A percentile compares a stretch with the other conserved stretches of the same genome.
These are phyloP conservation scores for Hygrophorus russula DNA, from an alignment of 768 basidiomycete species.

Conservation along the genomic window DNA sequence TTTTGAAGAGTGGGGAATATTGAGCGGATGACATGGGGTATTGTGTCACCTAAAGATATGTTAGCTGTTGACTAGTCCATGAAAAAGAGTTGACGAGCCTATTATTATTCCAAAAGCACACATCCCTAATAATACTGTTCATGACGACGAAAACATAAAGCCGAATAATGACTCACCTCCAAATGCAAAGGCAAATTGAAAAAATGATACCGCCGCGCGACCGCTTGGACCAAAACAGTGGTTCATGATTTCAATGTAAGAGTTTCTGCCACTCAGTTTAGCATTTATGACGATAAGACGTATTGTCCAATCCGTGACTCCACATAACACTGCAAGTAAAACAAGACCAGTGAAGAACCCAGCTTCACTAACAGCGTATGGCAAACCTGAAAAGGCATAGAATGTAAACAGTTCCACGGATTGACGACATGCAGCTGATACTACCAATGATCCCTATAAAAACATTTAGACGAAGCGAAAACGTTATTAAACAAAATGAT, in stretches of 20 bases:
- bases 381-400: slow-evolving; percentile 47
- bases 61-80: background rate
- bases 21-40: slow-evolving; percentile 86
- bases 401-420: slow-evolving; percentile 4
- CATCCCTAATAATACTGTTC: slow-evolving; percentile 56
- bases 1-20: slow-evolving; percentile 61
- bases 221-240: slow-evolving; percentile 87
- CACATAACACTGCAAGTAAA: slow-evolving; percentile 72
- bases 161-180: slow-evolving; percentile 48
- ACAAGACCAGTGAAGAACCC: slow-evolving; percentile 83
- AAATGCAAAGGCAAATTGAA: slow-evolving; percentile 96
- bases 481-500: slow-evolving; percentile 1
- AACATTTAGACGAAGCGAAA: slow-evolving; percentile 2
- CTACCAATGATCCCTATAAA: slow-evolving; percentile 64
- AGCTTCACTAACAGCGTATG: slow-evolving; percentile 90
- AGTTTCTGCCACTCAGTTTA: slow-evolving; percentile 85
- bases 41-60: slow-evolving; percentile 61
- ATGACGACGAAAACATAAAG: background rate
- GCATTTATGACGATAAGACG: slow-evolving; percentile 92
- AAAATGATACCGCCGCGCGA: slow-evolving; percentile 90
- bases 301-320: slow-evolving; percentile 96
- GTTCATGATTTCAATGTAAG: slow-evolving; percentile 92
- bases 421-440: slow-evolving; percentile 1
- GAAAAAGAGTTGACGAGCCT: background rate
- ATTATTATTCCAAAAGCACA: slow-evolving; percentile 98